These are phyloP conservation scores for Cryptosporidium felis DNA, from an alignment of 169 alveolate species.

Conservation along the genomic window DNA sequence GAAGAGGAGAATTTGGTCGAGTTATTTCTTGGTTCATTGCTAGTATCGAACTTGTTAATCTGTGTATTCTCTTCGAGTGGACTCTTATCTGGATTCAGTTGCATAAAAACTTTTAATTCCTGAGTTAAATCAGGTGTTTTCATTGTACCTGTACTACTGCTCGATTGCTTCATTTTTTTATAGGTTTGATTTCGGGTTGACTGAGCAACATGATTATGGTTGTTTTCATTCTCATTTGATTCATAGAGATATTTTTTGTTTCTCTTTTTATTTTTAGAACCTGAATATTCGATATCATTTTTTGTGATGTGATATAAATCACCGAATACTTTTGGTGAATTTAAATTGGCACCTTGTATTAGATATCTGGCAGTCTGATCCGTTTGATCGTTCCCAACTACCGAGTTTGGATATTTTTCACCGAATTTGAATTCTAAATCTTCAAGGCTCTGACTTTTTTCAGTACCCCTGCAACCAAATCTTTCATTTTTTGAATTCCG, in stretches of 20 bases:
- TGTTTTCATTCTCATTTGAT: background rate
- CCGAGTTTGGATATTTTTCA: background rate
- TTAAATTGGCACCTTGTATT: constrained; percentile 32
- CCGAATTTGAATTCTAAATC: constrained; percentile 31
- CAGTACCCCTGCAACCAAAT: background rate
- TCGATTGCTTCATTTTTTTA: constrained; percentile 27
- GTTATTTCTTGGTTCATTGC: background rate
- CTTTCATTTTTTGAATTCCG: background rate
- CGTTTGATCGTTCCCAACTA: background rate
- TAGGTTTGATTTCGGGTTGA: background rate
- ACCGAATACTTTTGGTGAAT: constrained; percentile 18
- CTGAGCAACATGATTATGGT: background rate
- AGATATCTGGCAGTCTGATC: background rate
- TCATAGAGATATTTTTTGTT: constrained; percentile 4
- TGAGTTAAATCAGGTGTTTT: background rate
- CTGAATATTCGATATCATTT: background rate
- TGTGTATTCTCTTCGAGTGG: constrained; percentile 1
- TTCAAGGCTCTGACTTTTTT: background rate
- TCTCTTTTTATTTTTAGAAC: constrained; percentile 34
- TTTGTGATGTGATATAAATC: background rate
- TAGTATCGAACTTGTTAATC: background rate
- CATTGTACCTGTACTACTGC: background rate
- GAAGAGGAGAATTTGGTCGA: background rate
- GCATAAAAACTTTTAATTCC: too few relatives aligned
- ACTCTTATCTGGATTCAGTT: too few relatives aligned